phyloP scores from a whole-genome alignment of 345 rosid genomes.

The Ricinus communis region DNA sequence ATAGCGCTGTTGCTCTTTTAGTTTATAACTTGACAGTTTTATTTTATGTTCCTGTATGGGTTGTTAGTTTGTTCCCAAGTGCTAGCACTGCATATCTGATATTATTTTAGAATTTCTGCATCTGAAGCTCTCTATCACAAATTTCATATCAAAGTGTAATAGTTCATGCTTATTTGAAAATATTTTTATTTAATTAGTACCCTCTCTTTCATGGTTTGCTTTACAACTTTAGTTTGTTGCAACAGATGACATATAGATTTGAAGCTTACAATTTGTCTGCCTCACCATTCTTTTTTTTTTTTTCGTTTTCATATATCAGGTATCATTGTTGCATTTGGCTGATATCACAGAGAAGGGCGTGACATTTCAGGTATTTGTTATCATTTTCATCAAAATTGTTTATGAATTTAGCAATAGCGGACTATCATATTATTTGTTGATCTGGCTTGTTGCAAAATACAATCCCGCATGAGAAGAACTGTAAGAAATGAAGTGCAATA shows the following conservation, averaged over 20 bases:
- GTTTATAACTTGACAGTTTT: background rate
- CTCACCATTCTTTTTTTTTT: background rate
- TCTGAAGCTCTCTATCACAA: no score
- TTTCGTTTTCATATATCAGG: constrained; percentile 46
- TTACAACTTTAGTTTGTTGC: background rate
- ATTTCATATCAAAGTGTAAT: no score
- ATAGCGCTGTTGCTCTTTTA: background rate
- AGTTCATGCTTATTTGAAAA: no score
- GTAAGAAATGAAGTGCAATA: no score
- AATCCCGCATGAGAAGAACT: no score
- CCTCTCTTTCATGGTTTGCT: background rate
- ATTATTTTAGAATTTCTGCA: no score
- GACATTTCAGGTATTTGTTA: constrained; percentile 60
- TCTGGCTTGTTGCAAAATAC: no score
- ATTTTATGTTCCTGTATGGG: background rate
- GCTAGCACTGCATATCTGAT: background rate
- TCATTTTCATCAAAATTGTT: background rate
- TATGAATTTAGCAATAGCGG: background rate
- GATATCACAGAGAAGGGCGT: constrained; percentile 81
- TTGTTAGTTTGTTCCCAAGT: background rate
- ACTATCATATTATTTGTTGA: no score
- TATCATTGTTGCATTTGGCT: constrained; percentile 74
- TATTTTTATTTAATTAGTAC: background rate
- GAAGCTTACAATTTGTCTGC: background rate
- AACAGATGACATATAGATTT: background rate